These are phyloP conservation scores for Chlorella sorokiniana DNA, from an alignment of 139 green algal species.

Conservation along the genomic window DNA sequence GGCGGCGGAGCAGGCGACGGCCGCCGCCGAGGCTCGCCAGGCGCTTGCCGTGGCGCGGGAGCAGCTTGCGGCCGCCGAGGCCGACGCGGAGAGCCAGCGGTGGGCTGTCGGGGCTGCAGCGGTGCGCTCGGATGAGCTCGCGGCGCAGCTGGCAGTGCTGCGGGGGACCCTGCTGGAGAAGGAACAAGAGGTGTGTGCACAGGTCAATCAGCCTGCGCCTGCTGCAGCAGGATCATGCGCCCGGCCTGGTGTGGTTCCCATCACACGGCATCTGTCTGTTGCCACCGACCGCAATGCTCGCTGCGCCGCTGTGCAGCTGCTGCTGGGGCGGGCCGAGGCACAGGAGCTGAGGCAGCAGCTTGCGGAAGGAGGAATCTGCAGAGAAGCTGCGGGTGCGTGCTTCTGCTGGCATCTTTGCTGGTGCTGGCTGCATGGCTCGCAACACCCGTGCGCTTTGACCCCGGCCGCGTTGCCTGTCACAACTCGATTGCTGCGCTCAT, in stretches of 20 bases:
- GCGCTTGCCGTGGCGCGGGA: background rate
- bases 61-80: background rate
- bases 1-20: background rate
- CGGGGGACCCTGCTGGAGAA: conserved; percentile 29
- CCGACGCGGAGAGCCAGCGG: background rate
- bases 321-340: conserved; percentile 32
- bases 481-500: too few relatives aligned
- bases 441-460: too few relatives aligned
- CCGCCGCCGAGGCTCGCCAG: background rate
- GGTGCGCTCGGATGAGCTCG: background rate
- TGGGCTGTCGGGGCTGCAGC: background rate
- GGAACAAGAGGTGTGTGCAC: conserved; percentile 24
- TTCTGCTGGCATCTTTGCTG: background rate
- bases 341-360: conserved; percentile 22
- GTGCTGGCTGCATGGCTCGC: too few relatives aligned
- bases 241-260: too few relatives aligned
- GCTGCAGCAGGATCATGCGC: too few relatives aligned
- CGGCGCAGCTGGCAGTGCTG: conserved; percentile 26
- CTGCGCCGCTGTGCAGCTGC: background rate
- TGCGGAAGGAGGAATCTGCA: conserved; percentile 2
- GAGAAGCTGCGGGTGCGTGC: conserved; percentile 15
- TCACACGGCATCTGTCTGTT: too few relatives aligned
- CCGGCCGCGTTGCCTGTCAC: too few relatives aligned
- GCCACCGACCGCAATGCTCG: background rate
- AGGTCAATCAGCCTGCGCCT: background rate